Conservation (phyloP, 176 grass and related monocot species). For the Oryza officinalis region DNA sequence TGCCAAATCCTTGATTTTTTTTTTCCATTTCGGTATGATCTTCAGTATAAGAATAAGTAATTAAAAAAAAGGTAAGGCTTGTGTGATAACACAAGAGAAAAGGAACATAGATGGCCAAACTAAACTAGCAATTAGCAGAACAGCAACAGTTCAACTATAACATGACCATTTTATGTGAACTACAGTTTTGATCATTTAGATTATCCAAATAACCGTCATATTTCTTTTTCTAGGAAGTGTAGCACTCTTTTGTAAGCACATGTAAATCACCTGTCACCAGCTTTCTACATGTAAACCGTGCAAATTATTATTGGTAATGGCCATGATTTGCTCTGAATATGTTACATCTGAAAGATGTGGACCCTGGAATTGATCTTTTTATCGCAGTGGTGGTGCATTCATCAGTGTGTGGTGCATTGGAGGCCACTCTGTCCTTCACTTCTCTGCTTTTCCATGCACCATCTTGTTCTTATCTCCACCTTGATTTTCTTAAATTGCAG, state of each 20-base stretch:
- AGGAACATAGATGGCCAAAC: not conserved
- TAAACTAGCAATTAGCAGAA: not conserved
- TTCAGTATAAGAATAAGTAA: not conserved
- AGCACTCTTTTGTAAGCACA: not conserved
- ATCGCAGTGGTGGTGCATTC: not conserved
- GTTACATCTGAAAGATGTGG: constrained; percentile 10
- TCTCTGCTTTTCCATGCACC: not conserved
- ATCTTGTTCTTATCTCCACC: constrained; percentile 21
- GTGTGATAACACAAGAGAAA: not conserved
- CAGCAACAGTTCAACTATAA: not conserved
- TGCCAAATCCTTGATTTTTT: not conserved
- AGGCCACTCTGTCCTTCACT: not conserved
- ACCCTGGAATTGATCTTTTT: constrained; percentile 1
- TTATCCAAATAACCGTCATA: not conserved
- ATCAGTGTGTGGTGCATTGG: constrained; percentile 7
- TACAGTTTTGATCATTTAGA: not conserved
- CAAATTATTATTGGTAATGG: not conserved
- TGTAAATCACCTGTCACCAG: not conserved
- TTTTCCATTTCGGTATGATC: not conserved
- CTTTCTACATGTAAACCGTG: not conserved
- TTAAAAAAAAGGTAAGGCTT: not conserved
- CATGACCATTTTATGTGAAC: not conserved
- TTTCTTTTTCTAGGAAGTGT: not conserved
- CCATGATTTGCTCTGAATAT: not conserved
- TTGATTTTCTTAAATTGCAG: not conserved